Evolutionary conservation across 345 rosid genomes (phyloP).

Genomic region (Chamaenerion angustifolium): DNA sequence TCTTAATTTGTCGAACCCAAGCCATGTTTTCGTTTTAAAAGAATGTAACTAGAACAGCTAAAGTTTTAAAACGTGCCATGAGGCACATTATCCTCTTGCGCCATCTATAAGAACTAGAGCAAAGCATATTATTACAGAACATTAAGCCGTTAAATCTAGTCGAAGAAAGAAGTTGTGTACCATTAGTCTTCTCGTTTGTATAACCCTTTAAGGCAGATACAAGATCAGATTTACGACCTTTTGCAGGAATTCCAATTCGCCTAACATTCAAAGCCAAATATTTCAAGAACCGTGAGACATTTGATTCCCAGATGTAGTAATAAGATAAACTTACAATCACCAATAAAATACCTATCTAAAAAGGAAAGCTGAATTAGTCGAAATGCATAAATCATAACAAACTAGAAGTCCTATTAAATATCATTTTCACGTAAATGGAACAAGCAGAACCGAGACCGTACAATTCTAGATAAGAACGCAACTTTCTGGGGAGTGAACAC

Average conservation of each 20-base stretch:
- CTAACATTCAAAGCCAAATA: constrained; percentile 19
- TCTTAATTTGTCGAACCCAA: background rate
- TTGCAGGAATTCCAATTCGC: constrained; percentile 58
- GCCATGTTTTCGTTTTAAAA: background rate
- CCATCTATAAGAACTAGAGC: background rate
- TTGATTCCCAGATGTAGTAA: background rate
- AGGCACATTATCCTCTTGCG: background rate
- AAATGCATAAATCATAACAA: background rate
- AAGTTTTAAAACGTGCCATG: background rate
- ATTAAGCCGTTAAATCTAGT: constrained; percentile 3
- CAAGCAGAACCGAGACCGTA: background rate
- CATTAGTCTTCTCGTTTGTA: constrained; percentile 27
- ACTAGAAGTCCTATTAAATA: background rate
- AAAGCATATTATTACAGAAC: background rate
- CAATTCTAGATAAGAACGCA: background rate
- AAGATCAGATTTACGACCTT: constrained; percentile 63
- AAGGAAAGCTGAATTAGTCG: too few species aligned
- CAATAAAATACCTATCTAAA: too few species aligned
- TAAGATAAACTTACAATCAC: too few species aligned
- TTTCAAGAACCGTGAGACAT: background rate
- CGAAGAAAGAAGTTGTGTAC: constrained; percentile 16
- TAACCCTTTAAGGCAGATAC: constrained; percentile 49
- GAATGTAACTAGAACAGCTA: background rate
- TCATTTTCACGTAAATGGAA: background rate
- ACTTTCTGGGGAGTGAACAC: too few species aligned